Percentiles rank a stretch among this genome's conserved stretches.
These are phyloP conservation scores for Moesziomyces sp. DNA, from an alignment of 1,284 basidiomycete species.

Conservation along the genomic window DNA sequence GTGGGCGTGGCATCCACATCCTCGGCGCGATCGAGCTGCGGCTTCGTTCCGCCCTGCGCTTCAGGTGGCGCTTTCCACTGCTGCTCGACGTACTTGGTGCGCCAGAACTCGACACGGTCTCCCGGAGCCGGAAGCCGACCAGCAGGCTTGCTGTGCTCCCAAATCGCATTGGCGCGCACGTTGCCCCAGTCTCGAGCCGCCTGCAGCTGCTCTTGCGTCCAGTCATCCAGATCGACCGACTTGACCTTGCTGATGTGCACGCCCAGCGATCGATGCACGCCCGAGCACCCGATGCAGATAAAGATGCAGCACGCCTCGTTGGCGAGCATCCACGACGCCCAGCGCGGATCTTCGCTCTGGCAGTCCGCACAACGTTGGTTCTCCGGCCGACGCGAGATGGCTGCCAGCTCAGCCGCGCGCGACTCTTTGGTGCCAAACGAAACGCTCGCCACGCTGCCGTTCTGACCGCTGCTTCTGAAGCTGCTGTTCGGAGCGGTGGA, in stretches of 20 bases:
- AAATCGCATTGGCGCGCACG: constrained; percentile 43
- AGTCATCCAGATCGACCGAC: constrained; percentile 71
- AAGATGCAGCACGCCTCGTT: constrained; percentile 68
- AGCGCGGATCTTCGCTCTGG: constrained; percentile 68
- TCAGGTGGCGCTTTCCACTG: constrained; percentile 26
- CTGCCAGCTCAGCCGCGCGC: constrained; percentile 59
- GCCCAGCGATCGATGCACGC: constrained; percentile 71
- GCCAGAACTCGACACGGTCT: constrained; percentile 46
- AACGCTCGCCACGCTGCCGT: constrained; percentile 13
- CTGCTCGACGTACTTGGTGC: constrained; percentile 44
- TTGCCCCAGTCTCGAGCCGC: constrained; percentile 56
- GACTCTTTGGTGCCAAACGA: constrained; percentile 32
- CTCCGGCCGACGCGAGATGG: constrained; percentile 65
- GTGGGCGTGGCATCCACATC: constrained; percentile 29
- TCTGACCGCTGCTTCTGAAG: neutral
- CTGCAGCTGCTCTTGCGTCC: constrained; percentile 58
- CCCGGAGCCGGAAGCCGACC: constrained; percentile 13
- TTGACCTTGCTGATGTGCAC: constrained; percentile 72
- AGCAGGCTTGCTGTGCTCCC: constrained; percentile 43
- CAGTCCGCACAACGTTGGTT: constrained; percentile 71
- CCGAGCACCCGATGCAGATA: constrained; percentile 71
- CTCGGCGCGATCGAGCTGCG: neutral
- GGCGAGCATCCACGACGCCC: constrained; percentile 69
- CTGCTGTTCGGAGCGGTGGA: neutral
- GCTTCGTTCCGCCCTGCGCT: neutral